A percentile compares a stretch with the other conserved stretches of the same genome.
Conservation (phyloP, 192 early-diverging fungal genomes). For the Linnemannia zychae region DNA sequence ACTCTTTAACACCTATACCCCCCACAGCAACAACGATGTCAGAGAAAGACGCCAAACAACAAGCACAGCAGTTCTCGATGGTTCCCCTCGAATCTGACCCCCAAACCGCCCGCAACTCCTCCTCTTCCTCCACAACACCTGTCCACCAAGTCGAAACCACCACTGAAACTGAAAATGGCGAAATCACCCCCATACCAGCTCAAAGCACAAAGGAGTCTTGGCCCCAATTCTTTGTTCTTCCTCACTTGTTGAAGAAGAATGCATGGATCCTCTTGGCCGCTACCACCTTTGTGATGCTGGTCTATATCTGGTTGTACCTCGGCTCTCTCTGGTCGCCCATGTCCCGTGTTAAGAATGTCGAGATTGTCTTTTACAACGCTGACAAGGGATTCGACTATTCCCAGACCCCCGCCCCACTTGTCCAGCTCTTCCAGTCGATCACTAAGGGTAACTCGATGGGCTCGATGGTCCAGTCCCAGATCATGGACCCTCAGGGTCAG, state of each 20-base stretch:
- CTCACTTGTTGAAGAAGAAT: constrained; percentile 42
- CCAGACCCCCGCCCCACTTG: constrained; percentile 34
- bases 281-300: constrained; percentile 37
- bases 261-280: constrained; percentile 34
- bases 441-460: constrained; percentile 38
- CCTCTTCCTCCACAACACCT: constrained; percentile 29
- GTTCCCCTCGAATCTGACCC: constrained; percentile 19
- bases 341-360: constrained; percentile 47
- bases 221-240: constrained; percentile 48
- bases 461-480: constrained; percentile 25
- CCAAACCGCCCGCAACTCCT: constrained; percentile 11
- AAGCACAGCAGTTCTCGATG: constrained; percentile 21
- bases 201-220: constrained; percentile 10
- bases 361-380: constrained; percentile 46
- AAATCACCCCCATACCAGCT: background rate
- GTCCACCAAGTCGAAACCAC: constrained; percentile 19
- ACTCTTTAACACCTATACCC: background rate
- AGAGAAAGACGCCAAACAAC: constrained; percentile 17
- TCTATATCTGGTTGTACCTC: constrained; percentile 52
- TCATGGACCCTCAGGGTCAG: constrained; percentile 41
- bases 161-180: background rate
- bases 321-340: constrained; percentile 49
- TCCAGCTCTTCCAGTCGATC: constrained; percentile 39
- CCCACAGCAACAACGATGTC: constrained; percentile 16
- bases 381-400: constrained; percentile 51